Evolutionary conservation across 2,329 filamentous ascomycete species (phyloP), one percentile per base, ranked within the genome.

Genomic region (Colletotrichum agaves): DNA sequence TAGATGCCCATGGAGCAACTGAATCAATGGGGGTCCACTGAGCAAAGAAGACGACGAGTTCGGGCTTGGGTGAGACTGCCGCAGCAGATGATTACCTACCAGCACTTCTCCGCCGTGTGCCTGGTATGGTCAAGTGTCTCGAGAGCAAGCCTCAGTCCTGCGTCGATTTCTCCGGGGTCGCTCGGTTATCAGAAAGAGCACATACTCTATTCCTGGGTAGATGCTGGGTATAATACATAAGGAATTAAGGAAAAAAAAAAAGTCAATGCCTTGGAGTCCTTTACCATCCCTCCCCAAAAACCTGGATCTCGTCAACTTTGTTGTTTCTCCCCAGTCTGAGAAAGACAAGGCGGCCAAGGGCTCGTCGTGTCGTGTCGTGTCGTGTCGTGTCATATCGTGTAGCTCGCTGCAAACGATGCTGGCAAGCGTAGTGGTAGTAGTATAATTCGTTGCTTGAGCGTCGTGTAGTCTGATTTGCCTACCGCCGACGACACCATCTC

Each of bases 171-270:
- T 37, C 63, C 52, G 37, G 60, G 43, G 33, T 37, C 10, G 17
- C 60, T 37, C 61, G 33, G 47, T 33, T 17, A 46, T 53, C 2
- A 2, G 33, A 53, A 5, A 35, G 21, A 43, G 53, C 43, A 63
- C 41, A 19, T 27, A 46, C 23, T 67, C 61, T 64, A 60, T 67
- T 64, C 53, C 64, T 64, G 64, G 39, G 47, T 67, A 55, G 19
- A 55, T 64, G 53, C 61, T 21, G 64, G 64, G 64, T 67, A 67
- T 67, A 64, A 55, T 60, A 67, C 61, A 67, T n/a, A 53, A 23
- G 33, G 47, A 60, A 64, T 13, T 60, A 55, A 50, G 35, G 15
- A 52, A 41, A 39, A 64, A 60, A 41, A 39, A 64, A 60, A 53
- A 61, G 3, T 43, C 17, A 19, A 55, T 10, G 23, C 21, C 31